phyloP scores from a whole-genome alignment of 192 early-diverging fungal species.

The Coemansia sp. region DNA sequence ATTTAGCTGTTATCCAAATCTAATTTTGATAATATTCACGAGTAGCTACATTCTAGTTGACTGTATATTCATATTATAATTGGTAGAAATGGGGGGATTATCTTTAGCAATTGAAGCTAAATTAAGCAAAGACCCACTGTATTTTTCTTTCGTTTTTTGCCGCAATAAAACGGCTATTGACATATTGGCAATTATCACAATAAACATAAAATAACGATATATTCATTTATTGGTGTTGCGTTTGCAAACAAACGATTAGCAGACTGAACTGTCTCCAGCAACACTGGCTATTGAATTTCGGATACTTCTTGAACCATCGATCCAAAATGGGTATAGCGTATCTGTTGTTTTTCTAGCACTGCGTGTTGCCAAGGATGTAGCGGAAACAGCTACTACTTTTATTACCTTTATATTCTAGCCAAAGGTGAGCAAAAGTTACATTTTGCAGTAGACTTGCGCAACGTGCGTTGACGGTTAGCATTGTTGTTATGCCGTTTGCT shows the following conservation, averaged over 20 bases:
- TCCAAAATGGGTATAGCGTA: too few relatives aligned
- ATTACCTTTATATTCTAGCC: background rate
- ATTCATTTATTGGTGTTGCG: too few relatives aligned
- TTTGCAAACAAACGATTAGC: background rate
- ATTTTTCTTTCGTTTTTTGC: background rate
- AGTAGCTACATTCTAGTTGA: background rate
- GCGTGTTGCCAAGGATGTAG: background rate
- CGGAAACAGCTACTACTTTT: background rate
- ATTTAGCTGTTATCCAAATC: background rate
- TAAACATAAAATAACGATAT: too few relatives aligned
- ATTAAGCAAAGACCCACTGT: too few relatives aligned
- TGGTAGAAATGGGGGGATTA: too few relatives aligned
- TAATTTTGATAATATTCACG: background rate
- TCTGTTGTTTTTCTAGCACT: too few relatives aligned
- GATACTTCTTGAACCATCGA: too few relatives aligned
- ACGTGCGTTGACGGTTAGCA: background rate
- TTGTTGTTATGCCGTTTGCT: background rate
- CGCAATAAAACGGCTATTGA: too few relatives aligned
- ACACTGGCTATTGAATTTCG: too few relatives aligned
- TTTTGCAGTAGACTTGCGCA: constrained; percentile 4
- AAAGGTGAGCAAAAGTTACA: background rate
- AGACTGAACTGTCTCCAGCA: too few relatives aligned
- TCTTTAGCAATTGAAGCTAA: too few relatives aligned
- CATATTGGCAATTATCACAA: too few relatives aligned
- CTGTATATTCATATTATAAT: background rate